Base-by-base conservation (phyloP, 2,329 filamentous ascomycete species). In the Passalora sequoiae region DNA sequence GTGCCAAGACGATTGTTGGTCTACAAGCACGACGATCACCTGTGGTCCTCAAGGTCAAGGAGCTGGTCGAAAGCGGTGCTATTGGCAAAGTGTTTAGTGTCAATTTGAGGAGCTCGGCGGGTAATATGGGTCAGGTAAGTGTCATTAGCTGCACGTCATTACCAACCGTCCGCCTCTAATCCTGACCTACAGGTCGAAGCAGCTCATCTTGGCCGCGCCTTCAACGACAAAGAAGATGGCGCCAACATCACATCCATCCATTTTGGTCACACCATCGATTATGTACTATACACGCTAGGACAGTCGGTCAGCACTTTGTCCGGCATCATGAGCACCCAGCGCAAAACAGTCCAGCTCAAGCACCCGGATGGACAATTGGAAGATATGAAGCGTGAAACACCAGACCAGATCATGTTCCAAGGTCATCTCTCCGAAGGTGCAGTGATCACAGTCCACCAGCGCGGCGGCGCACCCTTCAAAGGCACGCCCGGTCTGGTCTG, bases 11-110 rank as follows among this genome's bases (percentile, higher is more conserved):
- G 0, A 59, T 71, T 22, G 62, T 75, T 3, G 72, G 72, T 2
- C 43, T 73, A 4, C 73, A 77, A 55, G 68, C 62, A 2, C 62
- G 68, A 1, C 60, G 66, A 4, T 59, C 57, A 38, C 68, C 69
- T 1, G 48, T 67, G 0, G 51, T 70, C 3, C 12, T 56, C 3
- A 71, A 68, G 42, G 49, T 72, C 9, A 70, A 67, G 43, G 55
- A 68, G 12, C 54, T 74, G 4, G 47, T 75, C 10, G 55, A 59
- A 1, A 61, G 60, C 1, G 68, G 69, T 0, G 62, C 63, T 21
- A 64, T 75, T 6, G 73, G 71, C 2, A 60, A 60, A 20, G 56
- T 75, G 1, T 27, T 67, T 10, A 38, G 38, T 21, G 33, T 46
- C 17, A 41, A 30, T 4, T 16, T 46, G 5, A 27, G 21, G 12